These are phyloP conservation scores for Porphyrellus cyaneotinctus DNA, from an alignment of 768 basidiomycete genomes.

Conservation along the genomic window DNA sequence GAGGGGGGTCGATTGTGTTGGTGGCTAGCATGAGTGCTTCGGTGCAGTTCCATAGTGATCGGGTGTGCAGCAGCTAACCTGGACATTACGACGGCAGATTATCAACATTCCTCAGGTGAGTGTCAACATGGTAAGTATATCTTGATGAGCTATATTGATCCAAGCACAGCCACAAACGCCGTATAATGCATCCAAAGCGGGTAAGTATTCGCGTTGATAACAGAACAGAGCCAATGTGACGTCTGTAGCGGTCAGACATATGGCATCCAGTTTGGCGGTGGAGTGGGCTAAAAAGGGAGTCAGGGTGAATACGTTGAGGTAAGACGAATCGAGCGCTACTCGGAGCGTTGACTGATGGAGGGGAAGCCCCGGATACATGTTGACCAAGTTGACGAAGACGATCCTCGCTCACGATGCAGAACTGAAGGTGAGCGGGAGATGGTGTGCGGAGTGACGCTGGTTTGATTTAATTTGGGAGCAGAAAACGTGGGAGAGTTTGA, in stretches of 20 bases:
- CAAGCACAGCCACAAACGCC: slow-evolving; percentile 73
- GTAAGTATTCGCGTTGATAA: slow-evolving; percentile 33
- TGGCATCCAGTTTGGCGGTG: slow-evolving; percentile 88
- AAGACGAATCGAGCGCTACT: slow-evolving; percentile 3
- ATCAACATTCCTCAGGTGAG: slow-evolving; percentile 84
- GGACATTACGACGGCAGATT: slow-evolving; percentile 44
- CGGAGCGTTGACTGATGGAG: not conserved
- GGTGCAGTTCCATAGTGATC: slow-evolving; percentile 42
- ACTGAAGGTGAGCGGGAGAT: slow-evolving; percentile 53
- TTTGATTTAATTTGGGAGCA: slow-evolving; percentile 25
- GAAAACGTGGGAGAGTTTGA: slow-evolving; percentile 81
- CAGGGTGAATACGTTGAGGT: slow-evolving; percentile 81
- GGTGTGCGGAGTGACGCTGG: too few relatives aligned
- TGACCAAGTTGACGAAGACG: slow-evolving; percentile 83
- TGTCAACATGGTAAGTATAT: not conserved
- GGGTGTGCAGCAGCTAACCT: slow-evolving; percentile 2
- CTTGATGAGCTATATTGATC: not conserved
- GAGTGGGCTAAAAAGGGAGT: slow-evolving; percentile 93
- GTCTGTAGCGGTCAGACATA: slow-evolving; percentile 77
- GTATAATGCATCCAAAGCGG: slow-evolving; percentile 95
- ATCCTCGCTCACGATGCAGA: slow-evolving; percentile 73
- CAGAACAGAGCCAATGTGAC: not conserved
- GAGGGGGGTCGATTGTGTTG: slow-evolving; percentile 78
- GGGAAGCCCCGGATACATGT: slow-evolving; percentile 86
- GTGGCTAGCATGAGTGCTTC: slow-evolving; percentile 90